Conservation (phyloP, 805 yeast genomes). For the Lachancea waltii region DNA sequence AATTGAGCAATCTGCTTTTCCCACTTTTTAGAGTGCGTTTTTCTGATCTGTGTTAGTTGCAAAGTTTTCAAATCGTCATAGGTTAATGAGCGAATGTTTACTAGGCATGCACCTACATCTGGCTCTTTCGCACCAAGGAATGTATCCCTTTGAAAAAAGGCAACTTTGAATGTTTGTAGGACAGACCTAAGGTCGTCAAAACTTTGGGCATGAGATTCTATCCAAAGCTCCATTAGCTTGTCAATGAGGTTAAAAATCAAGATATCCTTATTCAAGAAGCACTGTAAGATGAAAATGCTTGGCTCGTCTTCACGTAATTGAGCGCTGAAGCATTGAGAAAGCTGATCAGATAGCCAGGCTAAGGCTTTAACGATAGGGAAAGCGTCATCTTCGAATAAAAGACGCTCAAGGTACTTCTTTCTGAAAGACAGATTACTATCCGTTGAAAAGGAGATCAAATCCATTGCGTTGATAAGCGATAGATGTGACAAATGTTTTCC, state of each 20-base stretch:
- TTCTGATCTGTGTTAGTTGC: conserved; percentile 44
- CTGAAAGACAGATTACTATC: conserved; percentile 55
- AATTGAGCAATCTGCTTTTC: conserved; percentile 40
- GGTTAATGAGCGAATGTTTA: conserved; percentile 36
- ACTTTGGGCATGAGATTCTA: conserved; percentile 45
- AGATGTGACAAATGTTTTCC: conserved; percentile 11
- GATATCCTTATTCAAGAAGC: conserved; percentile 39
- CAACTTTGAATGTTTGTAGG: conserved; percentile 32
- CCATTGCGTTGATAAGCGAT: conserved; percentile 43
- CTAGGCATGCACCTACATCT: conserved; percentile 41
- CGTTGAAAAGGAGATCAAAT: conserved; percentile 47
- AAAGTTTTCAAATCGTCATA: conserved; percentile 46
- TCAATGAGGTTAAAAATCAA: conserved; percentile 52
- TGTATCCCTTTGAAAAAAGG: conserved; percentile 3
- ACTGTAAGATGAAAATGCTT: conserved; percentile 26
- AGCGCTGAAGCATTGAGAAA: conserved; percentile 22
- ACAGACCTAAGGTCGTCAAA: conserved; percentile 45
- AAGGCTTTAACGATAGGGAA: conserved; percentile 44
- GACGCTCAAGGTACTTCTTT: conserved; percentile 56
- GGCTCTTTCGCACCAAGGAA: conserved; percentile 6
- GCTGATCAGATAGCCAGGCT: conserved; percentile 28
- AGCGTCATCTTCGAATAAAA: conserved; percentile 49
- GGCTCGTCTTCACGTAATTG: conserved; percentile 23
- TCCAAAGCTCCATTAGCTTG: conserved; percentile 58
- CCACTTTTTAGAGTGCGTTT: conserved; percentile 39